These are phyloP conservation scores for Quercus aquifolioides DNA, from an alignment of 306 rosid species.

Conservation along the genomic window DNA sequence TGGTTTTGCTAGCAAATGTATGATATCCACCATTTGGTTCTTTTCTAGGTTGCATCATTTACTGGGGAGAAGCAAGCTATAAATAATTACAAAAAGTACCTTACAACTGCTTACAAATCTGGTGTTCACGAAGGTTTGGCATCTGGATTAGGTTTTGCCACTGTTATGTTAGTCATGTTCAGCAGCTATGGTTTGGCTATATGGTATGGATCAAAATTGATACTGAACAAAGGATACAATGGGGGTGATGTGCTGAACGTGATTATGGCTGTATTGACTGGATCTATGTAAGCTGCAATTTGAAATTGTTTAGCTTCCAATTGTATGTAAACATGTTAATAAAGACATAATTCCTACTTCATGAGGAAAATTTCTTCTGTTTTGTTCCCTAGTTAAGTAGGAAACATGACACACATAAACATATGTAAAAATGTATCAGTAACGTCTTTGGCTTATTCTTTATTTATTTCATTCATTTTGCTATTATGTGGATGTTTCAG, in stretches of 20 bases:
- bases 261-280: conserved; percentile 68
- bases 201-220: conserved; percentile 83
- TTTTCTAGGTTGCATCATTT: conserved; percentile 71
- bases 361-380: not conserved
- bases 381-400: not conserved
- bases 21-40: conserved; percentile 12
- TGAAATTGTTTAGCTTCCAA: not conserved
- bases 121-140: conserved; percentile 67
- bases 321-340: not conserved
- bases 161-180: conserved; percentile 54
- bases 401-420: too few species aligned
- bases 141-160: conserved; percentile 62
- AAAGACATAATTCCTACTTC: not conserved
- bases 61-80: conserved; percentile 83
- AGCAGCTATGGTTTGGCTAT: conserved; percentile 66
- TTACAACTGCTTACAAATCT: conserved; percentile 64
- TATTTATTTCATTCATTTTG: not conserved
- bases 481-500: conserved; percentile 28
- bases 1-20: not conserved
- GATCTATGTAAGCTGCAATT: conserved; percentile 64
- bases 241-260: conserved; percentile 81
- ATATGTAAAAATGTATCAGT: not conserved
- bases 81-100: conserved; percentile 49
- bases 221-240: conserved; percentile 64
- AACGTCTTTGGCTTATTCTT: not conserved